Evolutionary conservation across 1,139 yeast genomes (phyloP), one percentile per base, ranked within the genome.

Genomic region (Yamadazyma dendronema): DNA sequence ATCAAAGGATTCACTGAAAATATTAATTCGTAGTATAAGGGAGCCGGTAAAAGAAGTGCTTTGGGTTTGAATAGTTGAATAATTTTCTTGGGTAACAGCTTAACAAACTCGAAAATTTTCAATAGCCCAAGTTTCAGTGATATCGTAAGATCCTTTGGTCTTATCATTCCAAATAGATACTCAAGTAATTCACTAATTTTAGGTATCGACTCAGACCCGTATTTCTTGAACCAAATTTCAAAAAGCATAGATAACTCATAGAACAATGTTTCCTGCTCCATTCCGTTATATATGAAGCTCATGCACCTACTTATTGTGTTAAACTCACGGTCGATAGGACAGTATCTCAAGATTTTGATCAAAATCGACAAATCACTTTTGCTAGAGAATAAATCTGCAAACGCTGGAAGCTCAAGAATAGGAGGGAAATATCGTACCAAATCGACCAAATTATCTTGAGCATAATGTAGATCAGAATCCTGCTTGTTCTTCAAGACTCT

Each of bases 1-100:
- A 74, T 48, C 1, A 71, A 44, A 1, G 84, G 72, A 40, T 46
- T 46, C 4, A 39, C 29, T 4, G 44, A 40, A 22, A 48, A 35
- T 3, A 48, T 17, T 17, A 49, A 36, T 11, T 29, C 23, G 23
- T 42, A 41, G 23, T 43, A 38, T 2, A 41, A 10, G 5, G 44
- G 34, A 3, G 37, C 17, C 4, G 45, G 48, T 7, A 44, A 17
- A 11, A 44, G 16, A 2, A 42, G 26, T 3, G 35, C 24, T 1
- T 35, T 34, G 3, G 40, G 35, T 1, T 21, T 7, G n/a, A 43
- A 29, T n/a, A n/a, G n/a, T n/a, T 8, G 12, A 17, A 3, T 24
- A 28, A 8, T 36, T 9, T 11, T 27, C 37, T 3, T 26, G 16
- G 1, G 25, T 17, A 35, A 24, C 8, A 11, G 11, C 15, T n/a